Percentiles rank a stretch among this genome's conserved stretches.
These are phyloP conservation scores for Fusarium metavorans DNA, from an alignment of 2,329 filamentous ascomycete genomes.

Conservation along the genomic window DNA sequence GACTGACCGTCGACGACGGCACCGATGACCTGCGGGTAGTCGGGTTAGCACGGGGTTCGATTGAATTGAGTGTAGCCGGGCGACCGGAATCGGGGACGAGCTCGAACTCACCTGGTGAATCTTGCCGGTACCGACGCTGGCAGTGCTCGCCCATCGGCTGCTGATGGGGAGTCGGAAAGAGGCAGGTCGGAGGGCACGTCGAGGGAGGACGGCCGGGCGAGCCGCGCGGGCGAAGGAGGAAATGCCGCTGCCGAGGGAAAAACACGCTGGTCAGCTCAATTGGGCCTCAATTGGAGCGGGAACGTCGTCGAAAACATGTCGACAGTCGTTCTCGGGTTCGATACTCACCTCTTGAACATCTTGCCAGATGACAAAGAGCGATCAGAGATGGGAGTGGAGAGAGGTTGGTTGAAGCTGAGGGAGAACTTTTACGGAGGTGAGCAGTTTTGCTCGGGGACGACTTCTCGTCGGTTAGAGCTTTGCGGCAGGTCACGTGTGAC, in stretches of 20 bases:
- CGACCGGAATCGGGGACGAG: conserved; percentile 37
- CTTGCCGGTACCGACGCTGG: conserved; percentile 72
- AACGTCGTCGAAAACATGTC: conserved; percentile 34
- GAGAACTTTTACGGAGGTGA: conserved; percentile 62
- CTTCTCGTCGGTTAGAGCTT: conserved; percentile 59
- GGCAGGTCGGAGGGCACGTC: conserved; percentile 69
- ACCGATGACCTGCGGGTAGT: conserved; percentile 86
- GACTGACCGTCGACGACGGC: conserved; percentile 96
- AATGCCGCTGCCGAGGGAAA: conserved; percentile 68
- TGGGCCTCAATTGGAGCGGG: conserved; percentile 60
- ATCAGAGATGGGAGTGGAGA: conserved; percentile 70
- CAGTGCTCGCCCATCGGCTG: conserved; percentile 70
- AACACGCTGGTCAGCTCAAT: conserved; percentile 56
- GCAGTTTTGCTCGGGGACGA: conserved; percentile 61
- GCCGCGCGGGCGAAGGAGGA: conserved; percentile 72
- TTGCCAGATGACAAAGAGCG: conserved; percentile 77
- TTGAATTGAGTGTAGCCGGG: conserved; percentile 28
- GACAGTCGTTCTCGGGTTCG: conserved; percentile 46
- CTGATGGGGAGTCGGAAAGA: conserved; percentile 66
- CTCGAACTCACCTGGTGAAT: conserved; percentile 71
- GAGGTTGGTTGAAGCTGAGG: conserved; percentile 63
- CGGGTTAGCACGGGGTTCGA: conserved; percentile 37
- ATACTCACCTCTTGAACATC: conserved; percentile 86
- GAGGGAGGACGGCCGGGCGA: conserved; percentile 69
- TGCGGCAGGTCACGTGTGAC: conserved; percentile 53